A percentile compares a stretch with the other conserved stretches of the same genome.
These are phyloP conservation scores for Phytophthora cactorum DNA, from an alignment of 352 stramenopile species.

Conservation along the genomic window DNA sequence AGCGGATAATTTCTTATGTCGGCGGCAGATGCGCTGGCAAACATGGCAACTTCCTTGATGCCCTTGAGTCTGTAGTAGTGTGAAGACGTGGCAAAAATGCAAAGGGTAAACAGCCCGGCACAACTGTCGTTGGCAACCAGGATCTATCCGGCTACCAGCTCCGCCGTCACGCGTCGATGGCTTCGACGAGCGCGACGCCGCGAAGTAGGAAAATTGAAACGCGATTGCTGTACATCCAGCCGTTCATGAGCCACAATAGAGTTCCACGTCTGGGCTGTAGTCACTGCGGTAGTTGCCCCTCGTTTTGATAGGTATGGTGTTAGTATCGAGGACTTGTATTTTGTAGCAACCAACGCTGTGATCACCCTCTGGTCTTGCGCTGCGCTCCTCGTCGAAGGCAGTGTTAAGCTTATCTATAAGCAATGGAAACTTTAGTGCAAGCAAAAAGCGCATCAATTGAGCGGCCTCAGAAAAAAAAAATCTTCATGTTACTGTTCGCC, in stretches of 20 bases:
- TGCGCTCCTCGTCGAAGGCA: not conserved
- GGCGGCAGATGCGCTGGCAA: slow-evolving; percentile 6
- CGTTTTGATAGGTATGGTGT: slow-evolving; percentile 9
- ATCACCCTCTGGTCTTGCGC: not conserved
- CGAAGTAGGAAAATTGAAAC: slow-evolving; percentile 3
- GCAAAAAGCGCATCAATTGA: not conserved
- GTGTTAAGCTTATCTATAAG: not conserved
- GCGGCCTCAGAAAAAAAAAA: not conserved
- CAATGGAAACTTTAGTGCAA: not conserved
- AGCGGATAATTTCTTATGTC: slow-evolving; percentile 8
- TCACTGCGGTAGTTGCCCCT: not conserved
- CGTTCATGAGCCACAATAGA: slow-evolving; percentile 1
- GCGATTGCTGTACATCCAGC: slow-evolving; percentile 15
- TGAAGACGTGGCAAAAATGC: too few relatives aligned
- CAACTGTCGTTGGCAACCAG: not conserved
- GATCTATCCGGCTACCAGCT: slow-evolving; percentile 1
- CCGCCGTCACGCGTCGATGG: not conserved
- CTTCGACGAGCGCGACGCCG: not conserved
- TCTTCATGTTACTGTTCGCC: slow-evolving; percentile 18
- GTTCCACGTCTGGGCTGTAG: slow-evolving; percentile 8
- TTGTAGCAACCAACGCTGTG: slow-evolving; percentile 5
- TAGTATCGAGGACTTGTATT: not conserved
- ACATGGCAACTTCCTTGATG: slow-evolving; percentile 6
- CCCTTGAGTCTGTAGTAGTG: not conserved
- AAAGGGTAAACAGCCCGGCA: not conserved